A percentile compares a stretch with the other conserved stretches of the same genome.
These are phyloP conservation scores for Cornus controversa DNA, from an alignment of 148 eudicot genomes.

Conservation along the genomic window DNA sequence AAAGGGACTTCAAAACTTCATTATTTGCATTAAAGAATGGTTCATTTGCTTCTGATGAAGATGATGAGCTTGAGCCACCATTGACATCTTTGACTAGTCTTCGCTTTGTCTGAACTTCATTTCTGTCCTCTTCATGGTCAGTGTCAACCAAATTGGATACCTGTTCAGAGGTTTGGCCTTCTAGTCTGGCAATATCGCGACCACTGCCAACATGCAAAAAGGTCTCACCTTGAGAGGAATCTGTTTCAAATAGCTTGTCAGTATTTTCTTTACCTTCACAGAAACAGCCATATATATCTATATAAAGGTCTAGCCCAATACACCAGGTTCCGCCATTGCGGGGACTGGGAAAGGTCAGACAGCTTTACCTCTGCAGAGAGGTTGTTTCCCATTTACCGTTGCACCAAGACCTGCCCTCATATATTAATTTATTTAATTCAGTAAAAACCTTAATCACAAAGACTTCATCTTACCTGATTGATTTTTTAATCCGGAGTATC, in stretches of 20 bases:
- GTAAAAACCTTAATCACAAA: background rate
- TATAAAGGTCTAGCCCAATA: background rate
- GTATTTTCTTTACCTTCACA: constrained; percentile 31
- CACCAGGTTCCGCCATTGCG: too few relatives aligned
- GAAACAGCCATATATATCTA: background rate
- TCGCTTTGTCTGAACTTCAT: constrained; percentile 17
- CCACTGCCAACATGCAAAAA: constrained; percentile 9
- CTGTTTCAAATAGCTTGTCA: constrained; percentile 14
- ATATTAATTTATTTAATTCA: too few relatives aligned
- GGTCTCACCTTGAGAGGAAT: constrained; percentile 27
- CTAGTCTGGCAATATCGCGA: constrained; percentile 20
- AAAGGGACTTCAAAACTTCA: constrained; percentile 51
- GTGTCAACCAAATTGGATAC: constrained; percentile 7
- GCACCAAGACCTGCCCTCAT: too few relatives aligned
- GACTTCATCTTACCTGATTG: constrained; percentile 42
- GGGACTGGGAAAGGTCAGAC: too few relatives aligned
- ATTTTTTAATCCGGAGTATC: constrained; percentile 27
- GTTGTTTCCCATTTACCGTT: too few relatives aligned
- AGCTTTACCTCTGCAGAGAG: too few relatives aligned
- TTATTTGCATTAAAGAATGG: constrained; percentile 36
- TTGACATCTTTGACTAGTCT: constrained; percentile 18
- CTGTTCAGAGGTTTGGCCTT: constrained; percentile 29
- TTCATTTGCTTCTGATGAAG: constrained; percentile 49
- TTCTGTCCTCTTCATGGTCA: constrained; percentile 21
- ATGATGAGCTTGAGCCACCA: constrained; percentile 40